These are phyloP conservation scores for Penstemon eatonii DNA, from an alignment of 257 asterid genomes.

Conservation along the genomic window DNA sequence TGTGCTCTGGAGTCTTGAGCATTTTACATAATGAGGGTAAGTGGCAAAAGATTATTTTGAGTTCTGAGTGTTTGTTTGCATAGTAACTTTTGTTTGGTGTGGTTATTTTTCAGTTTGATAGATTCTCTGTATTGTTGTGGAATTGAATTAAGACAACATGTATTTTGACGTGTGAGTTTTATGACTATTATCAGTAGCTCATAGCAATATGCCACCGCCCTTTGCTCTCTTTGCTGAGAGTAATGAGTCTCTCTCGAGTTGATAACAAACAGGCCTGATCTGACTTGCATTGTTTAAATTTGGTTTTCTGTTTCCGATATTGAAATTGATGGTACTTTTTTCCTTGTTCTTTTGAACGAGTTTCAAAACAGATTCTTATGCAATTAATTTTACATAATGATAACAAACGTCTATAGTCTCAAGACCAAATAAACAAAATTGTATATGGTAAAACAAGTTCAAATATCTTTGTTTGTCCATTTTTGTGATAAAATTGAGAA, in stretches of 20 bases:
- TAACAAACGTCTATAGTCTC: no score
- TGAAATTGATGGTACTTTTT: not conserved
- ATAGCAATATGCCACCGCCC: no score
- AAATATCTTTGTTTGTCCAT: no score
- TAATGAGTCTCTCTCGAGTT: not conserved
- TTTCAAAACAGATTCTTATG: no score
- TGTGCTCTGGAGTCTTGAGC: conserved; percentile 24
- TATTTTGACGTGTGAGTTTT: conserved; percentile 23
- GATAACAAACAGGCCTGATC: not conserved
- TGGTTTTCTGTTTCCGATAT: not conserved
- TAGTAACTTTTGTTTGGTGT: conserved; percentile 22
- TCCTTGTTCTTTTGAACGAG: no score
- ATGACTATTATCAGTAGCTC: not conserved
- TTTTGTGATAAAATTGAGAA: no score
- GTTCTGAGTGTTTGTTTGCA: not conserved
- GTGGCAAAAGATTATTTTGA: not conserved
- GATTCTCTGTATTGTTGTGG: not conserved
- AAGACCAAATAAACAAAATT: no score
- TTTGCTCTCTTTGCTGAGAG: no score
- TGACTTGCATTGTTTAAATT: not conserved
- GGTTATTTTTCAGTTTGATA: conserved; percentile 23
- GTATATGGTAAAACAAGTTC: no score
- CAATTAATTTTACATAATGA: no score
- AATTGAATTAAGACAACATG: conserved; percentile 6
- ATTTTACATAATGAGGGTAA: conserved; percentile 4